Evolutionary conservation across 495 filamentous ascomycete genomes (phyloP).

Genomic region (Talaromyces borbonicus): DNA sequence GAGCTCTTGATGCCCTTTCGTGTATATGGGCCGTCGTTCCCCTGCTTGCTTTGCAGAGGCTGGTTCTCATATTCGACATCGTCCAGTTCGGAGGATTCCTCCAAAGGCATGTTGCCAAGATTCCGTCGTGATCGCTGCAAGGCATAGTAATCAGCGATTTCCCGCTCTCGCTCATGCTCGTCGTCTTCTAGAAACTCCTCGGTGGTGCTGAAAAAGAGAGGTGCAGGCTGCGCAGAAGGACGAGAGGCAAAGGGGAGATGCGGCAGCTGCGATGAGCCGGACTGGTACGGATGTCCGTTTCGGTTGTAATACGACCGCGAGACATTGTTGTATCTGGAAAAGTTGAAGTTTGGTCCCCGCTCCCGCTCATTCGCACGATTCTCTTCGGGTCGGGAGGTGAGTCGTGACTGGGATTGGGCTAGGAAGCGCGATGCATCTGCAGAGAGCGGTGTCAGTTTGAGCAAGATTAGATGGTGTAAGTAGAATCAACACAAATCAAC

Average conservation of each 20-base stretch:
- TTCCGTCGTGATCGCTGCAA: constrained; percentile 80
- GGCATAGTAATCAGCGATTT: constrained; percentile 88
- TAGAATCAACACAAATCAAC: constrained; percentile 11
- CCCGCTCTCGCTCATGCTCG: constrained; percentile 80
- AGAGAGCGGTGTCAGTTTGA: not conserved
- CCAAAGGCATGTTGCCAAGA: constrained; percentile 68
- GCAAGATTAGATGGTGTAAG: not conserved
- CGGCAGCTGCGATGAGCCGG: constrained; percentile 55
- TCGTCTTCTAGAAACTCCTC: constrained; percentile 83
- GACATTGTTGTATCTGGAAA: constrained; percentile 31
- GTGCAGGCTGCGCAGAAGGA: constrained; percentile 60
- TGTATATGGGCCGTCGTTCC: constrained; percentile 23
- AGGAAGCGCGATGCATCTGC: constrained; percentile 95
- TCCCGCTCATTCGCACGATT: constrained; percentile 39
- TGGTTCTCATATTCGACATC: constrained; percentile 54
- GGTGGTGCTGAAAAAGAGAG: constrained; percentile 81
- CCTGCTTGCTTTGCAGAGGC: constrained; percentile 41
- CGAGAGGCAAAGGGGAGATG: constrained; percentile 71
- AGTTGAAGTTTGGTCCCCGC: constrained; percentile 28
- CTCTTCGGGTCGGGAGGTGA: constrained; percentile 57
- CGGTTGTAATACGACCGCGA: constrained; percentile 43
- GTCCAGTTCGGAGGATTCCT: constrained; percentile 72
- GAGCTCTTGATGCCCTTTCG: constrained; percentile 43
- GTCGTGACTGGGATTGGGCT: constrained; percentile 89
- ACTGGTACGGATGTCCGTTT: constrained; percentile 62